Percentiles rank a stretch among this genome's conserved stretches.
Conservation (phyloP, 495 filamentous ascomycete genomes). For the Penicillium chermesinum region DNA sequence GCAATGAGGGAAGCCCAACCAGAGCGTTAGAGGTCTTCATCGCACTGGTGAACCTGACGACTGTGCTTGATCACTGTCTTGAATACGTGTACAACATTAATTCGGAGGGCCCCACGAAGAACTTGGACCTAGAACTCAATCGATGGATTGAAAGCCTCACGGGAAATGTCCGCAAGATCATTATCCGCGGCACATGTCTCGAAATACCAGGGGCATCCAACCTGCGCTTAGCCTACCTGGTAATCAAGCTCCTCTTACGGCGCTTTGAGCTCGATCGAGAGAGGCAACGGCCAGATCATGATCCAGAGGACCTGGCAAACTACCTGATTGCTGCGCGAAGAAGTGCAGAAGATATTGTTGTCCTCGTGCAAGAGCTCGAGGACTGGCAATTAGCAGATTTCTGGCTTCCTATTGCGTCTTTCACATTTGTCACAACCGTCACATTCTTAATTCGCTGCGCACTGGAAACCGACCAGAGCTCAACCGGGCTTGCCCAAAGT, state of each 20-base stretch:
- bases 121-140: slow-evolving; percentile 19
- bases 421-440: slow-evolving; percentile 25
- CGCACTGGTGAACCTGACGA: slow-evolving; percentile 30
- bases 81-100: slow-evolving; percentile 27
- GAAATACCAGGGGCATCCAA: slow-evolving; percentile 23
- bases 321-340: slow-evolving; percentile 9
- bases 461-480: slow-evolving; percentile 8
- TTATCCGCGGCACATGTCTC: slow-evolving; percentile 11
- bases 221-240: slow-evolving; percentile 29
- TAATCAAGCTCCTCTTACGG: slow-evolving; percentile 23
- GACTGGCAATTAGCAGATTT: slow-evolving; percentile 23
- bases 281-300: not conserved
- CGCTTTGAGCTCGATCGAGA: slow-evolving; percentile 18
- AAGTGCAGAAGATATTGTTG: slow-evolving; percentile 32
- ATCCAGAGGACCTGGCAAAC: slow-evolving; percentile 7
- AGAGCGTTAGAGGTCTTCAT: slow-evolving; percentile 21
- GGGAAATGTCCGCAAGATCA: slow-evolving; percentile 18
- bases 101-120: slow-evolving; percentile 5
- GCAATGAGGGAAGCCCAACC: not conserved
- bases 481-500: slow-evolving; percentile 3
- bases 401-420: slow-evolving; percentile 31
- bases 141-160: slow-evolving; percentile 19
- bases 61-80: slow-evolving; percentile 29
- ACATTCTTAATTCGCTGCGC: slow-evolving; percentile 31
- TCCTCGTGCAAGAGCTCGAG: slow-evolving; percentile 29